Evolutionary conservation across 2,329 filamentous ascomycete species (phyloP).

Genomic region (Ceratocystis destructans): DNA sequence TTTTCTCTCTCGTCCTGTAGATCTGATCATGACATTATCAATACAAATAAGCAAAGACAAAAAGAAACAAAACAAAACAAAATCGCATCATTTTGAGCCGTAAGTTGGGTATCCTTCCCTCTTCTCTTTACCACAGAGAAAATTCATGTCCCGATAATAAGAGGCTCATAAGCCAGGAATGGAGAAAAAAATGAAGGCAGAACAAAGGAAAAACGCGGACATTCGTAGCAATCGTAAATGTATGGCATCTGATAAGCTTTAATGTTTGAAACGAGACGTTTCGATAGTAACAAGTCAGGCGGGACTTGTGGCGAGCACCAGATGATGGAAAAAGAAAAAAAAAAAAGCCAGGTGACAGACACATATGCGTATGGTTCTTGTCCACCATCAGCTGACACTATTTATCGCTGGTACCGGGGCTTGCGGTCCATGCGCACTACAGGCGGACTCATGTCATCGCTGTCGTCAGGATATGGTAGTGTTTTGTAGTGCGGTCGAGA

Average conservation of each 20-base stretch:
- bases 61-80: neutral
- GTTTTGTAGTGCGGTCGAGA: neutral
- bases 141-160: neutral
- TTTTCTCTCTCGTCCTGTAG: neutral
- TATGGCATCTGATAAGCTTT: neutral
- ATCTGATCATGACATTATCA: neutral
- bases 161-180: neutral
- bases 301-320: neutral
- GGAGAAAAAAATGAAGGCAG: neutral
- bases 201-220: neutral
- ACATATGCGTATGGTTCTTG: neutral
- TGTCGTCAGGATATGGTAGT: conserved; percentile 66
- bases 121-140: neutral
- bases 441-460: conserved; percentile 61
- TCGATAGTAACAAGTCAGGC: neutral
- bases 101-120: neutral
- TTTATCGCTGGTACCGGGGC: conserved; percentile 46
- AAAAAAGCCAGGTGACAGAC: neutral
- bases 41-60: neutral
- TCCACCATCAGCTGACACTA: conserved; percentile 27
- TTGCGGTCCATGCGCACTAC: conserved; percentile 76
- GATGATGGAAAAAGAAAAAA: neutral
- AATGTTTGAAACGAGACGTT: neutral
- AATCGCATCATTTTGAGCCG: neutral
- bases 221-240: neutral